Conservation (phyloP, 495 filamentous ascomycete genomes). For the Aspergillus biplanus region DNA sequence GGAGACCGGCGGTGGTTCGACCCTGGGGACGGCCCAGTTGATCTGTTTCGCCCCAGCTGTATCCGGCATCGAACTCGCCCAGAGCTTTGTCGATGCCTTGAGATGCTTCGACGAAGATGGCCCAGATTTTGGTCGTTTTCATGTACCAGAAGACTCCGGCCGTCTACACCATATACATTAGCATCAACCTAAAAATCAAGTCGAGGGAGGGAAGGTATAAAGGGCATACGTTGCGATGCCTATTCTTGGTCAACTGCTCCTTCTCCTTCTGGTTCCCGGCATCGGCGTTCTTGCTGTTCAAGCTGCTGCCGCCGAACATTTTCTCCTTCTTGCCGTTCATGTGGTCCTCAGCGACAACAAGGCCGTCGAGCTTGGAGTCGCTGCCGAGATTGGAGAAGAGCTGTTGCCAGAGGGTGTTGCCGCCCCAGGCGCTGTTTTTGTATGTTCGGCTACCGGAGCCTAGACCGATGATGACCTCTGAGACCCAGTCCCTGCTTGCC, state of each 20-base stretch:
- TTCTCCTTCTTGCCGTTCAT: conserved; percentile 8
- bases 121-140: background rate
- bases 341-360: background rate
- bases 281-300: background rate
- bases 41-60: background rate
- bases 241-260: background rate
- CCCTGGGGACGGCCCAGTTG: background rate
- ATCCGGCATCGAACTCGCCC: background rate
- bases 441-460: background rate
- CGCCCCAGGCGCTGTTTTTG: background rate
- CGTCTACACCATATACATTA: background rate
- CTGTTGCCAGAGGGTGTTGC: background rate
- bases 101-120: conserved; percentile 3
- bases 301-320: background rate
- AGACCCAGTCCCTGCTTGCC: conserved; percentile 2
- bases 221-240: background rate
- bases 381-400: background rate
- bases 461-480: conserved; percentile 2
- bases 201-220: background rate
- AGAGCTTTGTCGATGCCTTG: conserved; percentile 7
- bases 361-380: background rate
- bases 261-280: background rate
- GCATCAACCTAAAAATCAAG: background rate
- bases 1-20: background rate
- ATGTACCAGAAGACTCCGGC: conserved; percentile 8